phyloP scores from a whole-genome alignment of 768 basidiomycete species.

The Mycena sanguinolenta region DNA sequence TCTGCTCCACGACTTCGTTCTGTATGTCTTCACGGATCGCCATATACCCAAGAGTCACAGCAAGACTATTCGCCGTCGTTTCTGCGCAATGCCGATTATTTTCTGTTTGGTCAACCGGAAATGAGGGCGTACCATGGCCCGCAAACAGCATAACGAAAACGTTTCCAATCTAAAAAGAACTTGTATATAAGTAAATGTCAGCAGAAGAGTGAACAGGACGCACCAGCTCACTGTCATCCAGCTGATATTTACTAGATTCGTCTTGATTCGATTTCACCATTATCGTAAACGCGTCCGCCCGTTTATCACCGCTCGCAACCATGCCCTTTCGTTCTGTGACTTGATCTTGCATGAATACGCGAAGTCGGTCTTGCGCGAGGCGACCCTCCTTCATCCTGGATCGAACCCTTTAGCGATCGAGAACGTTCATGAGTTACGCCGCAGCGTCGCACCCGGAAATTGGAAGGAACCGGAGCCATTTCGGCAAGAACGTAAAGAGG shows the following conservation, averaged over 20 bases:
- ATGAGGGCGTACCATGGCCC: constrained; percentile 61
- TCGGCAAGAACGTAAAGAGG: constrained; percentile 49
- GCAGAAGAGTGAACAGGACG: constrained; percentile 17
- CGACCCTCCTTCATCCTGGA: constrained; percentile 45
- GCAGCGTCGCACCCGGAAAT: constrained; percentile 45
- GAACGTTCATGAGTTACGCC: too few relatives aligned
- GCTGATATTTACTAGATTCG: constrained; percentile 52
- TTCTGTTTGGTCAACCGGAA: neutral
- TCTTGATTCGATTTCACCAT: constrained; percentile 62
- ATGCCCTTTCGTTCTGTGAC: constrained; percentile 50
- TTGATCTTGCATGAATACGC: constrained; percentile 55
- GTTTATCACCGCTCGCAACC: constrained; percentile 37
- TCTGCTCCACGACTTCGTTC: constrained; percentile 61
- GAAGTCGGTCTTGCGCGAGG: constrained; percentile 48
- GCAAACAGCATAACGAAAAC: constrained; percentile 67
- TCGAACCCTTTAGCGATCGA: neutral
- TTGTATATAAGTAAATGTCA: too few relatives aligned
- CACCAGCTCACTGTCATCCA: constrained; percentile 58
- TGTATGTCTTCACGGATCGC: constrained; percentile 62
- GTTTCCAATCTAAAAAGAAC: constrained; percentile 60
- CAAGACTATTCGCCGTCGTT: constrained; percentile 64
- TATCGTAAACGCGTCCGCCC: constrained; percentile 55
- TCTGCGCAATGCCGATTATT: constrained; percentile 47
- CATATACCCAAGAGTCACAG: constrained; percentile 62
- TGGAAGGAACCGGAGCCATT: constrained; percentile 54